Evolutionary conservation across 192 early-diverging fungal species (phyloP).

Genomic region (Backusella macrospora): DNA sequence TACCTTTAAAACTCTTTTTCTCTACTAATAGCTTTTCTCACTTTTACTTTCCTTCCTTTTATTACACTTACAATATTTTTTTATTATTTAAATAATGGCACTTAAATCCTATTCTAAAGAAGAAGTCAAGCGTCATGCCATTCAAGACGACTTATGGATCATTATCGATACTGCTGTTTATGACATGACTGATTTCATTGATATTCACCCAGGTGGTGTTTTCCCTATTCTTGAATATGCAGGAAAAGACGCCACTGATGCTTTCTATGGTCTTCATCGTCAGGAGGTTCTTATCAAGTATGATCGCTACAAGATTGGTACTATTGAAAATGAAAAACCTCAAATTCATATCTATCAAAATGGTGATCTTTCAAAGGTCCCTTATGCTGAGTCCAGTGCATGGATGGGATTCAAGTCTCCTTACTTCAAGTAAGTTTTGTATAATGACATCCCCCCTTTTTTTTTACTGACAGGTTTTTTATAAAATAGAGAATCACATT

Average conservation of each 20-base stretch:
- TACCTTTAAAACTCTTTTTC: background rate
- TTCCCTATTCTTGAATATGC: conserved; percentile 71
- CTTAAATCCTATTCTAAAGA: conserved; percentile 18
- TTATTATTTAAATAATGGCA: background rate
- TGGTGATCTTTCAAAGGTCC: conserved; percentile 68
- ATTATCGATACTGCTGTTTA: conserved; percentile 64
- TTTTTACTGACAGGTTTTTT: background rate
- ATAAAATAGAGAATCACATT: conserved; percentile 66
- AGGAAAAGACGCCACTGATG: conserved; percentile 74
- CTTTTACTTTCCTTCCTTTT: background rate
- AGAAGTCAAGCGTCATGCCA: conserved; percentile 38
- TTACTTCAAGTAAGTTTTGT: conserved; percentile 38
- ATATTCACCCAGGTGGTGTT: conserved; percentile 61
- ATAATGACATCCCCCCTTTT: background rate
- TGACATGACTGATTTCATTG: conserved; percentile 59
- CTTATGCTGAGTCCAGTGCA: conserved; percentile 79
- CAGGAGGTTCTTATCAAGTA: conserved; percentile 68
- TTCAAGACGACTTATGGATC: conserved; percentile 52
- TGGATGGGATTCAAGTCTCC: conserved; percentile 35
- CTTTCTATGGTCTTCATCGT: conserved; percentile 44
- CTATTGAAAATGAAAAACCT: conserved; percentile 49
- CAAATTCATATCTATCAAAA: conserved; percentile 45
- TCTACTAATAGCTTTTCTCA: background rate
- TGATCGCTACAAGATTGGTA: conserved; percentile 66
- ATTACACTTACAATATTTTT: background rate